Evolutionary conservation across 2,329 filamentous ascomycete genomes (phyloP), one percentile per base, ranked within the genome.

Genomic region (Ophiosphaerella narmari): DNA sequence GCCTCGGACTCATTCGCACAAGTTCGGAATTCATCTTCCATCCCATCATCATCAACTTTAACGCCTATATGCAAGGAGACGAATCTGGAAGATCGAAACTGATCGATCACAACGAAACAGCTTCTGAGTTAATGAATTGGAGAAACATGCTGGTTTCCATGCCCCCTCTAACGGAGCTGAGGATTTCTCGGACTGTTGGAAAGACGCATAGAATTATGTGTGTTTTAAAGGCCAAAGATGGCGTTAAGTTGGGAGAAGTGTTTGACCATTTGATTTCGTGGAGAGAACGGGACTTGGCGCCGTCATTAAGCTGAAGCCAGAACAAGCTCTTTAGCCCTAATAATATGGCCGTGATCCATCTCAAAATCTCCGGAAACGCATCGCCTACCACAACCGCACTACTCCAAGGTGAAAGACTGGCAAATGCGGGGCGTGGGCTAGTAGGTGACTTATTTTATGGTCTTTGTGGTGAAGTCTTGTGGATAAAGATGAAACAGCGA

Each of bases 61-160:
- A 46, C 26, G 26, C 39, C 9, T 46, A 34, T 21, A 29, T 46
- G 7, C 43, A 46, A 13, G 43, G 43, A 4, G 36, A 46, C 16
- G 43, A 39, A 11, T 11, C 14, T 11, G 43, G 43, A 11, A 34
- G 12, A 34, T 46, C 43, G 4, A 46, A 46, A 13, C 18, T 46
- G 5, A 29, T 21, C 16, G 13, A 39, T 4, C 13, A 40, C 6
- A 26, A 26, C 9, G 24, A 33, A 14, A 14, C 11, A 14, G 24
- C 18, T 5, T 12, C 16, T 6, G 29, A 39, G 5, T 9, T 4
- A 5, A 16, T 39, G 8, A 21, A 34, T 12, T 49, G 46, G 46
- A 33, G 41, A 8, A 40, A 44, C 29, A 49, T 49, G 46, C 36
- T 49, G 6, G 34, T 49, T 21, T 43, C 39, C 21, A 49, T 49